phyloP scores from a whole-genome alignment of 2,329 filamentous ascomycete species.

The Colletotrichum simmondsii region DNA sequence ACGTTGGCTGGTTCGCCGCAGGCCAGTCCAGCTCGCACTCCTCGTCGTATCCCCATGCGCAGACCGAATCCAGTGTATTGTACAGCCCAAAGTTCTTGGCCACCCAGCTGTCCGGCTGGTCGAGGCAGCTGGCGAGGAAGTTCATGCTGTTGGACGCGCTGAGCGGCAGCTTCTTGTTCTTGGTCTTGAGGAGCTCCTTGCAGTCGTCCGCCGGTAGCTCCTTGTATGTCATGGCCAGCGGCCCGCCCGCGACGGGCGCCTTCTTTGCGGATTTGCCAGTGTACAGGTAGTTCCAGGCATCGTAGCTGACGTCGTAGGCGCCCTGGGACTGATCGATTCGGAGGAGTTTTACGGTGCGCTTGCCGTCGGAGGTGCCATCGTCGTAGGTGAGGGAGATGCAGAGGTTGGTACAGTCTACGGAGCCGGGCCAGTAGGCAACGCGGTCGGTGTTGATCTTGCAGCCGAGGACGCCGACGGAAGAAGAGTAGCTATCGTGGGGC shows the following conservation, averaged over 20 bases:
- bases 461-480: constrained; percentile 60
- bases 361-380: constrained; percentile 32
- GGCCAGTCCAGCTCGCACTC: constrained; percentile 56
- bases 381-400: constrained; percentile 47
- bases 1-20: constrained; percentile 55
- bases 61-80: constrained; percentile 62
- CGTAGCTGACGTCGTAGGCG: constrained; percentile 62
- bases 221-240: constrained; percentile 58
- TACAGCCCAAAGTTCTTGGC: constrained; percentile 58
- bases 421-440: constrained; percentile 61
- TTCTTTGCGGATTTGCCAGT: constrained; percentile 56
- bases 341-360: constrained; percentile 39
- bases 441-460: constrained; percentile 64
- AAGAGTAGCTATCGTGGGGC: constrained; percentile 60
- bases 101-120: constrained; percentile 55
- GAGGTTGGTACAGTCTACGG: constrained; percentile 57
- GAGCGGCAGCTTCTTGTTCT: constrained; percentile 50
- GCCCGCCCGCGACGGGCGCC: constrained; percentile 58
- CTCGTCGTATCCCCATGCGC: constrained; percentile 58
- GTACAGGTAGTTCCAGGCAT: constrained; percentile 63
- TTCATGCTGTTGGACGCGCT: constrained; percentile 65
- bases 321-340: constrained; percentile 45
- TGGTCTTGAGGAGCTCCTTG: constrained; percentile 57
- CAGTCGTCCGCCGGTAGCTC: constrained; percentile 58
- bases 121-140: constrained; percentile 59